A percentile compares a stretch with the other conserved stretches of the same genome.
Conservation (phyloP, 768 basidiomycete genomes). For the Kwoniella sp. region DNA sequence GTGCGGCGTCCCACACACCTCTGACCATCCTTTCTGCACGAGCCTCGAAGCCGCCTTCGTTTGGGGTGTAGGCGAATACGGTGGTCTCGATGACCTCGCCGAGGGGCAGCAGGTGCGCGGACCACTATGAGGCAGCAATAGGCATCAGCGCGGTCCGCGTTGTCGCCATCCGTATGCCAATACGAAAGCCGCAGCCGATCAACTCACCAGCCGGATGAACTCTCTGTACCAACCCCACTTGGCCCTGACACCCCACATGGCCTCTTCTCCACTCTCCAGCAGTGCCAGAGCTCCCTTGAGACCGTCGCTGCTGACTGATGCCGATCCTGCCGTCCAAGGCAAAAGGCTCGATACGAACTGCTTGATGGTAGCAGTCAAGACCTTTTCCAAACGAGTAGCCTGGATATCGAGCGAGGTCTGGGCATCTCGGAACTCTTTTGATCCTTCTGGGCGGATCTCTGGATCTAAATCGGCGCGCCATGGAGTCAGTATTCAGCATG, state of each 20-base stretch:
- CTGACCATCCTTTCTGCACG: slow-evolving; percentile 32
- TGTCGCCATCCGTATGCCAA: too few species aligned
- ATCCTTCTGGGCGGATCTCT: slow-evolving; percentile 30
- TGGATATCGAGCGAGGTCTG: slow-evolving; percentile 41
- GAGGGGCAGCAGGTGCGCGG: slow-evolving; percentile 23
- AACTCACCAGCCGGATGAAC: slow-evolving; percentile 42
- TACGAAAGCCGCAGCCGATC: too few species aligned
- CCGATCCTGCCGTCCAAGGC: slow-evolving; percentile 15
- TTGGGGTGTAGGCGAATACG: slow-evolving; percentile 9
- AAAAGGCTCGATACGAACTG: slow-evolving; percentile 32
- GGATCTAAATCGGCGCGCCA: not conserved
- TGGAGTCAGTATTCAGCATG: not conserved
- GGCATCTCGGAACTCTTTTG: slow-evolving; percentile 33
- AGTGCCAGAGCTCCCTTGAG: slow-evolving; percentile 31
- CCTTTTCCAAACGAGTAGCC: slow-evolving; percentile 30
- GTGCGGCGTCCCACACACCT: slow-evolving; percentile 22
- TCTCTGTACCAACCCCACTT: slow-evolving; percentile 45
- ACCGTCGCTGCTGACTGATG: slow-evolving; percentile 8
- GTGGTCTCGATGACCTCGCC: slow-evolving; percentile 16
- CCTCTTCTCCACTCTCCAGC: slow-evolving; percentile 34
- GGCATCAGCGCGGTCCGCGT: too few species aligned
- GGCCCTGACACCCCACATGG: slow-evolving; percentile 33
- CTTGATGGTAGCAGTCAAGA: slow-evolving; percentile 25
- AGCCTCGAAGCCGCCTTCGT: slow-evolving; percentile 12
- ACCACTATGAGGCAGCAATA: slow-evolving; percentile 20